Base-by-base conservation (phyloP, 2,329 filamentous ascomycete species). In the Tetracladium maxilliforme region DNA sequence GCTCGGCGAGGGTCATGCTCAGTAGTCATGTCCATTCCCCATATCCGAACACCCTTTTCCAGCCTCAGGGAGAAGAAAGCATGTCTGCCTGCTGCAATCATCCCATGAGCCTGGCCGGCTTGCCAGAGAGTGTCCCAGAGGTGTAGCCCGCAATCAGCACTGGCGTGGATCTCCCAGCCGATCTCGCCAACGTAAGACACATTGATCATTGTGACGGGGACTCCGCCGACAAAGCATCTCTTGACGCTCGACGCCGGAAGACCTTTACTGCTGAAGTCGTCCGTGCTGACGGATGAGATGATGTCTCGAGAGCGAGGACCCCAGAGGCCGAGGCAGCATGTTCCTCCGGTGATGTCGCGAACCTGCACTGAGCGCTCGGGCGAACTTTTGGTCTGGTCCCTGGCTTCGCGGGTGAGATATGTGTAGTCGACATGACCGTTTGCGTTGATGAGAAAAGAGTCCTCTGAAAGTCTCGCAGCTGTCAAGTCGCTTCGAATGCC, bases 161-260 rank as follows among this genome's bases (percentile, higher is more conserved):
- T 69, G 2, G 68, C 56, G 30, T 70, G 65, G 12, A 75, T 56
- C 38, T 75, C 70, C 66, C 67, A 75, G 2, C 70, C 70, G 0
- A 54, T 45, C 34, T 75, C 70, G 6, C 70, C 70, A 4, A 75
- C 63, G 25, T 64, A 69, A 0, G 69, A 74, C 19, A 70, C 52
- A 4, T 64, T 54, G 36, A 70, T 56, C 1, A 54, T 55, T 0
- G 52, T 61, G 4, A 70, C 64, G 0, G 70, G 69, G 10, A 75
- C 56, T 1, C 67, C 64, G 6, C 49, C 52, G 24, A 75, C 53
- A 28, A 42, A 52, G 1, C 54, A 52, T 11, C 45, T 48, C 45
- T 64, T 68, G 22, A 57, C 52, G 1, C 51, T 48, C 31, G 65
- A 58, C 27, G 66, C 62, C 1, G 58, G 56, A 1, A 73, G 46